These are phyloP conservation scores for Chrysanthemum lavandulifolium DNA, from an alignment of 129 eudicot genomes.

Conservation along the genomic window DNA sequence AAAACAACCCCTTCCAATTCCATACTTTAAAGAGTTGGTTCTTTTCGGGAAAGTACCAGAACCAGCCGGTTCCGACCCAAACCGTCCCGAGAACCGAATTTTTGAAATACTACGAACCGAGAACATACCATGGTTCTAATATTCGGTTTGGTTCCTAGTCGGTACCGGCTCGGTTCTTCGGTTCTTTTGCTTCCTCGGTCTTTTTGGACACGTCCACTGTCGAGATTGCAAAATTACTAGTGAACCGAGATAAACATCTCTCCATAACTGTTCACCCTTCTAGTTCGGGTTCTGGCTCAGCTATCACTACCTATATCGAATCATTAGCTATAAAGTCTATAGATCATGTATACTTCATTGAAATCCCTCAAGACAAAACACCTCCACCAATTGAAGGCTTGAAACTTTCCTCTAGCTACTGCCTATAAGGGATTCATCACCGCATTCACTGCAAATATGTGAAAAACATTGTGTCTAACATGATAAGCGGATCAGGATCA, in stretches of 20 bases:
- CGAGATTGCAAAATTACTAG: slow-evolving; percentile 40
- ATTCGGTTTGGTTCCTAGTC: too few relatives aligned
- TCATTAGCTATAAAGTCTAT: background rate
- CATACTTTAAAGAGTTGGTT: too few relatives aligned
- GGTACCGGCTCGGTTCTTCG: too few relatives aligned
- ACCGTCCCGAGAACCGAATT: too few relatives aligned
- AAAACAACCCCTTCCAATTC: too few relatives aligned
- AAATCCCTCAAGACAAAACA: slow-evolving; percentile 11
- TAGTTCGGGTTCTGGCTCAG: background rate
- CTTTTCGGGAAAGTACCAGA: too few relatives aligned
- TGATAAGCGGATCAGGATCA: too few relatives aligned
- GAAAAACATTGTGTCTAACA: background rate
- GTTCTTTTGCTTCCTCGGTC: too few relatives aligned
- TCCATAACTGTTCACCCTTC: slow-evolving; percentile 23
- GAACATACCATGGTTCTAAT: too few relatives aligned
- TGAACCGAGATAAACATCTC: slow-evolving; percentile 25
- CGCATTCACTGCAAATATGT: slow-evolving; percentile 18
- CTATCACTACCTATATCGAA: background rate
- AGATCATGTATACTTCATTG: background rate
- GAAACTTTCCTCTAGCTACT: background rate
- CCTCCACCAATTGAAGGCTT: background rate
- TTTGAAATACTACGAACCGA: too few relatives aligned
- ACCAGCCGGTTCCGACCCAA: too few relatives aligned
- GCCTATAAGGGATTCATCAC: slow-evolving; percentile 11
- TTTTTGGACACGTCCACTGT: slow-evolving; percentile 12